Evolutionary conservation across 2,329 filamentous ascomycete genomes (phyloP).

Genomic region (Cladophialophora yegresii): DNA sequence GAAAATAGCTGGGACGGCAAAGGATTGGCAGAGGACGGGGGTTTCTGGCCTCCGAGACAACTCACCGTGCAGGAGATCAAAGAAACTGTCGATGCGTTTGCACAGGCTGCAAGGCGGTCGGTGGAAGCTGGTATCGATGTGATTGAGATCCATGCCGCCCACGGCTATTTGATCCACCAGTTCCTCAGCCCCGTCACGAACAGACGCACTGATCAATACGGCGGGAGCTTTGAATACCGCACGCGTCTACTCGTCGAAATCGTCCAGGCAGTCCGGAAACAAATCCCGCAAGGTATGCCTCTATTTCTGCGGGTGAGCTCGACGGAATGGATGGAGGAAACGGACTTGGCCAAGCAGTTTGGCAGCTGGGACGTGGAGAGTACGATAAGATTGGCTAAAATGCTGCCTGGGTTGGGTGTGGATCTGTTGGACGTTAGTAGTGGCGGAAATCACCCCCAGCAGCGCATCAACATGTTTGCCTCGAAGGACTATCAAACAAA

Average conservation of each 20-base stretch:
- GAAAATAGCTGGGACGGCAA: conserved; percentile 35
- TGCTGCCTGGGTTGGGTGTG: conserved; percentile 71
- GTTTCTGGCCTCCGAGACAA: conserved; percentile 33
- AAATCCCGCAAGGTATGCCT: conserved; percentile 68
- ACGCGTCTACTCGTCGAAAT: conserved; percentile 68
- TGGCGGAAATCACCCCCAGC: conserved; percentile 60
- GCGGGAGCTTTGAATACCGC: conserved; percentile 63
- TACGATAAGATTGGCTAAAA: conserved; percentile 62
- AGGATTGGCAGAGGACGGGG: conserved; percentile 31
- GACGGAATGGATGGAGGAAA: conserved; percentile 71
- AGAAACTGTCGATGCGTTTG: conserved; percentile 41
- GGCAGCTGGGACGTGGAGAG: conserved; percentile 68
- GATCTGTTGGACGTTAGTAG: conserved; percentile 83
- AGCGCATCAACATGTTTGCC: conserved; percentile 46
- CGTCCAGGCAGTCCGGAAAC: conserved; percentile 62
- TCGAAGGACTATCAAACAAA: conserved; percentile 55
- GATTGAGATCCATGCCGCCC: conserved; percentile 78
- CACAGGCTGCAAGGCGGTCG: conserved; percentile 56
- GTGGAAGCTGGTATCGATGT: conserved; percentile 72
- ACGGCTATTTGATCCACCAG: conserved; percentile 72
- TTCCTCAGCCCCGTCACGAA: conserved; percentile 73
- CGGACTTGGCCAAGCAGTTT: conserved; percentile 54
- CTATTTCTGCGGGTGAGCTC: conserved; percentile 73
- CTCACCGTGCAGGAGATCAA: conserved; percentile 41
- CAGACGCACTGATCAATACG: conserved; percentile 61